Percentiles rank a stretch among this genome's conserved stretches.
Evolutionary conservation across 2,329 filamentous ascomycete species (phyloP).

Genomic region (Helotiales sp.): DNA sequence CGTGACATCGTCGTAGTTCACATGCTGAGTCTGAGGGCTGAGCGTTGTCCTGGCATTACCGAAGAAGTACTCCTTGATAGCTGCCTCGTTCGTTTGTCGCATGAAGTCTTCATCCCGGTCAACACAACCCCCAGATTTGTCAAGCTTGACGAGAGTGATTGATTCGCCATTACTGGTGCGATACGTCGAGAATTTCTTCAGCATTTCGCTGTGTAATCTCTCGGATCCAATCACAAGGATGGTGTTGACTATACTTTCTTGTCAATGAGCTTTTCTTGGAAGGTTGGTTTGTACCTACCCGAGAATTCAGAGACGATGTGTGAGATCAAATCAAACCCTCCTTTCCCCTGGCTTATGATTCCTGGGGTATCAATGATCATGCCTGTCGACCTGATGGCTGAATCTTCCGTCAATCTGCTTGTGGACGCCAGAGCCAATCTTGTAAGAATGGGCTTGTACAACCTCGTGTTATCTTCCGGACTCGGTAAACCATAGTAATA

Average conservation of each 20-base stretch:
- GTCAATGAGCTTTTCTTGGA: neutral
- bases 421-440: constrained; percentile 77
- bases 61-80: constrained; percentile 93
- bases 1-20: constrained; percentile 72
- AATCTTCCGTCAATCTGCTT: constrained; percentile 75
- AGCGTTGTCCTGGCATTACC: constrained; percentile 75
- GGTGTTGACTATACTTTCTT: constrained; percentile 60
- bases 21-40: constrained; percentile 82
- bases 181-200: constrained; percentile 62
- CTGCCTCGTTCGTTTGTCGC: constrained; percentile 70
- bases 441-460: constrained; percentile 75
- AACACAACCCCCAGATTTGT: constrained; percentile 83
- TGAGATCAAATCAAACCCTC: constrained; percentile 72
- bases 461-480: constrained; percentile 68
- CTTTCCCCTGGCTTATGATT: constrained; percentile 63
- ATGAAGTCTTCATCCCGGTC: constrained; percentile 73
- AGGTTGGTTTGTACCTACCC: constrained; percentile 44
- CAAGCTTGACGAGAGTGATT: constrained; percentile 74
- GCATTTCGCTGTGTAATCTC: constrained; percentile 72
- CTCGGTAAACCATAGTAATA: constrained; percentile 81
- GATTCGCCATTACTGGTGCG: constrained; percentile 61
- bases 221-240: constrained; percentile 82
- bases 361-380: constrained; percentile 85
- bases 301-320: constrained; percentile 74
- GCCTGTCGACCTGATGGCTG: constrained; percentile 68